phyloP scores from a whole-genome alignment of 2,329 filamentous ascomycete genomes.

The Neonectria faginata region DNA sequence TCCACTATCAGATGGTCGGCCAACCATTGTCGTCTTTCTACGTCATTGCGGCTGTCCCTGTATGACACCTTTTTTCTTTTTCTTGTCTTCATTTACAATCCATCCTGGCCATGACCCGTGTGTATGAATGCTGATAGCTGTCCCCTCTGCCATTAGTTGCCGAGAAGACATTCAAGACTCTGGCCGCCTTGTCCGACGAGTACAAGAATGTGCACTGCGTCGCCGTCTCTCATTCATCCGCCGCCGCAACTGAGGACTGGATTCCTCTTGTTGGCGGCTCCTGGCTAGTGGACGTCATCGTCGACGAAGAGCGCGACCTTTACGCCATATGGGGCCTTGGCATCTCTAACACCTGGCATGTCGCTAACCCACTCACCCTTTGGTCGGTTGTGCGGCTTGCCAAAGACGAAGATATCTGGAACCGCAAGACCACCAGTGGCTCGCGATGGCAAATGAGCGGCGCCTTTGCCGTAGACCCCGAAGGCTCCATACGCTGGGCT shows the following conservation, averaged over 20 bases:
- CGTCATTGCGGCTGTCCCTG: constrained; percentile 81
- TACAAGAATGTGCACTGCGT: constrained; percentile 66
- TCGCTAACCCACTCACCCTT: constrained; percentile 69
- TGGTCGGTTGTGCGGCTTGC: constrained; percentile 69
- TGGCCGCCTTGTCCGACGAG: constrained; percentile 64
- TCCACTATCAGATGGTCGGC: constrained; percentile 64
- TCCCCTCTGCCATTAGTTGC: constrained; percentile 62
- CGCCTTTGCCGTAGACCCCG: constrained; percentile 64
- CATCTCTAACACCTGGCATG: constrained; percentile 70
- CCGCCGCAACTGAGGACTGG: constrained; percentile 67
- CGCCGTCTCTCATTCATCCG: constrained; percentile 71
- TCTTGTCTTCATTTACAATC: too few relatives aligned
- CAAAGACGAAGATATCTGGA: constrained; percentile 73
- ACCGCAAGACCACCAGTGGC: constrained; percentile 73
- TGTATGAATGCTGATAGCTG: not conserved
- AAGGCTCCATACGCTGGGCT: constrained; percentile 48
- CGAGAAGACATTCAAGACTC: constrained; percentile 71
- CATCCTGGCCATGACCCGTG: too few relatives aligned
- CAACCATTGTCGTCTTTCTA: constrained; percentile 74
- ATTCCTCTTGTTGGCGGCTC: constrained; percentile 66
- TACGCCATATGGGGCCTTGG: constrained; percentile 77
- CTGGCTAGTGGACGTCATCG: constrained; percentile 68
- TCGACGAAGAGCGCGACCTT: constrained; percentile 69
- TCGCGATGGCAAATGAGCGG: constrained; percentile 76
- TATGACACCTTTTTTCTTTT: constrained; percentile 52